Evolutionary conservation across 257 asterid species (phyloP).

Genomic region (Echium plantagineum): DNA sequence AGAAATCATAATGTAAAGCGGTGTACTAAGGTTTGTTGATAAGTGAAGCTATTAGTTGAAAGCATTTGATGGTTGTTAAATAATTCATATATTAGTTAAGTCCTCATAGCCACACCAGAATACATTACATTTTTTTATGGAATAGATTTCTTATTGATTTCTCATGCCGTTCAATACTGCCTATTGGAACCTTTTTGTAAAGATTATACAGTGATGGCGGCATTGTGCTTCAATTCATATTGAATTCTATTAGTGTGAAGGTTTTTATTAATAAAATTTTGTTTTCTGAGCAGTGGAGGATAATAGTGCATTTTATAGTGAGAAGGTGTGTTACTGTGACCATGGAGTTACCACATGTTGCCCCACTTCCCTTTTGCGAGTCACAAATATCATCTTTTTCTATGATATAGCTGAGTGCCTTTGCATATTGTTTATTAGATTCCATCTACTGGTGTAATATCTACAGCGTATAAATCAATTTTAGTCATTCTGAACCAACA

Average conservation of each 20-base stretch:
- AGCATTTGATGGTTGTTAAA: neutral
- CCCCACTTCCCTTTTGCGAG: neutral
- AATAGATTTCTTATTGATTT: neutral
- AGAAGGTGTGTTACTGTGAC: neutral
- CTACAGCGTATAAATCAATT: too few relatives aligned
- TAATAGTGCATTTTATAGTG: neutral
- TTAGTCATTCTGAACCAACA: neutral
- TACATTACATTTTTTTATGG: neutral
- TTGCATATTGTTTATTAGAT: neutral
- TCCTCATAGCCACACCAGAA: neutral
- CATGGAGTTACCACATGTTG: neutral
- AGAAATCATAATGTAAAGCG: neutral
- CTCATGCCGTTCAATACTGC: neutral
- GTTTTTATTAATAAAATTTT: too few relatives aligned
- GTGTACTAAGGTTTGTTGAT: neutral
- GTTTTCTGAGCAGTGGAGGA: neutral
- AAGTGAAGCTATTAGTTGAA: neutral
- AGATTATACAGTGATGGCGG: neutral
- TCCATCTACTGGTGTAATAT: neutral
- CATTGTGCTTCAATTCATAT: too few relatives aligned
- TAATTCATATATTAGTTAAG: neutral
- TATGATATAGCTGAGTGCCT: neutral
- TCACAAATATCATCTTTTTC: neutral
- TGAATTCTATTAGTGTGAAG: neutral
- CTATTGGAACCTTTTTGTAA: too few relatives aligned